Conservation (phyloP, 768 basidiomycete species). For the Tylopilus rubrobrunneus region DNA sequence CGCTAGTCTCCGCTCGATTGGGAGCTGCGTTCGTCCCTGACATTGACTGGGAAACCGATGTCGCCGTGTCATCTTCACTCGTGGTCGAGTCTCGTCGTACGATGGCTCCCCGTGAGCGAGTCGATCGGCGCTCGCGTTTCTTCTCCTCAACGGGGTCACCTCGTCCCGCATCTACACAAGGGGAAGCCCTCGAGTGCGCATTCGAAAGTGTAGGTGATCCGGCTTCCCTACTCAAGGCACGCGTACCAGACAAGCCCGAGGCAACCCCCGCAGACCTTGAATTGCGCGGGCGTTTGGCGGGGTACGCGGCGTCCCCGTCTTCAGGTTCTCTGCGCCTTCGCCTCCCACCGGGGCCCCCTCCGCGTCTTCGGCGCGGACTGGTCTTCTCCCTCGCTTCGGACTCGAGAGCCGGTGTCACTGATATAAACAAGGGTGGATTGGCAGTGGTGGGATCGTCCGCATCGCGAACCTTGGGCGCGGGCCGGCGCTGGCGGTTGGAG, state of each 20-base stretch:
- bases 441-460: slow-evolving; percentile 32
- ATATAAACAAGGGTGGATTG: slow-evolving; percentile 7
- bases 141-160: slow-evolving; percentile 17
- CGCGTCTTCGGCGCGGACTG: slow-evolving; percentile 49
- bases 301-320: slow-evolving; percentile 64
- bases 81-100: slow-evolving; percentile 49
- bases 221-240: slow-evolving; percentile 34
- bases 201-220: slow-evolving; percentile 39
- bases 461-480: slow-evolving; percentile 49
- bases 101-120: slow-evolving; percentile 40
- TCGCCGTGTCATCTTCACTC: slow-evolving; percentile 42
- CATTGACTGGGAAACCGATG: slow-evolving; percentile 33
- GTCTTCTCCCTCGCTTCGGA: slow-evolving; percentile 39
- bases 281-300: slow-evolving; percentile 61
- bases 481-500: slow-evolving; percentile 45
- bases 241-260: slow-evolving; percentile 6
- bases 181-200: slow-evolving; percentile 21
- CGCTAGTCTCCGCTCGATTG: slow-evolving; percentile 9
- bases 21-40: slow-evolving; percentile 21
- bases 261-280: slow-evolving; percentile 38
- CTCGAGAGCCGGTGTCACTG: slow-evolving; percentile 10
- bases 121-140: slow-evolving; percentile 41
- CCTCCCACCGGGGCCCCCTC: slow-evolving; percentile 40
- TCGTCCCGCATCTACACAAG: slow-evolving; percentile 15
- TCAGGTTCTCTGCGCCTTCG: slow-evolving; percentile 58